These are phyloP conservation scores for Inosperma sp. DNA, from an alignment of 768 basidiomycete genomes.

Conservation along the genomic window DNA sequence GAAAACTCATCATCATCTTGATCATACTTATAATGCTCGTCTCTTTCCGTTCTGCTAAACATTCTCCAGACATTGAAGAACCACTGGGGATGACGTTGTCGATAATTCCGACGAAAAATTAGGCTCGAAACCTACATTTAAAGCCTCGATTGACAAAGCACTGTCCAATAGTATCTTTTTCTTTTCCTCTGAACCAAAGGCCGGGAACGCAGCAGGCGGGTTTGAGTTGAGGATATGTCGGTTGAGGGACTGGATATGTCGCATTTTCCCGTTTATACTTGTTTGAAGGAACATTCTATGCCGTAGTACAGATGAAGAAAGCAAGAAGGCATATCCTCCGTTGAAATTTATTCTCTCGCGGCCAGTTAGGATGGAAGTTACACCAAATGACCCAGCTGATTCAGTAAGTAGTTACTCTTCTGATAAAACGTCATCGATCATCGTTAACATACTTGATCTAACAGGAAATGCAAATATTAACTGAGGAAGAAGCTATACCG, in stretches of 20 bases:
- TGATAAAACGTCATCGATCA: background rate
- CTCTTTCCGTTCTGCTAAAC: too few relatives aligned
- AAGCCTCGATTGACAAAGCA: too few relatives aligned
- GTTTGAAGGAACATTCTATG: background rate
- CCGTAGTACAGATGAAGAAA: background rate
- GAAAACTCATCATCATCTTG: too few relatives aligned
- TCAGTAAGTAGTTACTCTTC: background rate
- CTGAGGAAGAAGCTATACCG: slow-evolving; percentile 16
- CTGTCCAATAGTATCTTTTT: too few relatives aligned
- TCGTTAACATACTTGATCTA: background rate
- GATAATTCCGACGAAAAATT: too few relatives aligned
- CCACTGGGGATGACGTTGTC: too few relatives aligned
- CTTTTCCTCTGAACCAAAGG: too few relatives aligned
- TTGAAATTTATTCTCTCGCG: background rate
- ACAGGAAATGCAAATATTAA: slow-evolving; percentile 26
- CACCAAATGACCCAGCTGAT: slow-evolving; percentile 1
- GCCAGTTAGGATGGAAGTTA: background rate
- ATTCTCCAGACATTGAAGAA: too few relatives aligned
- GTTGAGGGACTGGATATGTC: slow-evolving; percentile 1
- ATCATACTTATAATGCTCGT: too few relatives aligned
- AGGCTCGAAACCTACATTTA: too few relatives aligned
- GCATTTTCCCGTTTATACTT: background rate
- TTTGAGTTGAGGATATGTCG: background rate
- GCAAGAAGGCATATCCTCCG: background rate
- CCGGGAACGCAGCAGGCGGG: too few relatives aligned